Evolutionary conservation across 169 alveolate genomes (phyloP), one percentile per base, ranked within the genome.

Genomic region (Babesia divergens): DNA sequence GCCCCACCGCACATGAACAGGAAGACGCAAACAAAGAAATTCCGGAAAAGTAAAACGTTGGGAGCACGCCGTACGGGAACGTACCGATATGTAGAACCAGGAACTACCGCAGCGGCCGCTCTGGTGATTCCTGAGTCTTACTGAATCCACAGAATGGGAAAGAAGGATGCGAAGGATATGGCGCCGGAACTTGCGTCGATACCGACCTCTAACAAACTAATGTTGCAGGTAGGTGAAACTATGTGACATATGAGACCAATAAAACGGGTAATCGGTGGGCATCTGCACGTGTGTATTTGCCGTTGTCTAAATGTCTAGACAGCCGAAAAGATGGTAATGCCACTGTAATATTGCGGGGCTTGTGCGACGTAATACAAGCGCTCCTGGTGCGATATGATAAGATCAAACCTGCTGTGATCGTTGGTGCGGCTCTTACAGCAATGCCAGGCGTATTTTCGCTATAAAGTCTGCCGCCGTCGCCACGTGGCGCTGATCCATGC

Each of bases 161-260:
- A 52, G 74, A 66, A 77, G 74, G 75, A 46, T 16, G 28, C 60
- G 40, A 50, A 46, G 43, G 75, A 32, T 14, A 32, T 16, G 28
- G 47, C 70, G 49, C 29, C 50, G 55, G 86, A 77, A 37, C 40
- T 77, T 29, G 72, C 86, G 32, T 77, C 86, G 20, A 40, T 77
- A 9, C 86, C 86, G 34, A 77, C 86, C 18, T 66, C 86, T 3
- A 44, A 55, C 46, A 67, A 69, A 29, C 46, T 77, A 13, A 26
- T 40, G 20, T 42, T 67, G 7, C 37, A 77, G 82, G 86, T 77
- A 24, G 37, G 65, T 16, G n/a, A n/a, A n/a, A n/a, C n/a, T n/a
- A n/a, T n/a, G n/a, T n/a, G n/a, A n/a, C n/a, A n/a, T n/a, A n/a
- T n/a, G n/a, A n/a, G n/a, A n/a, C n/a, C n/a, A n/a, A n/a, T n/a